Evolutionary conservation across 768 basidiomycete genomes (phyloP), one percentile per base, ranked within the genome.

Genomic region (Tylopilus sp.): DNA sequence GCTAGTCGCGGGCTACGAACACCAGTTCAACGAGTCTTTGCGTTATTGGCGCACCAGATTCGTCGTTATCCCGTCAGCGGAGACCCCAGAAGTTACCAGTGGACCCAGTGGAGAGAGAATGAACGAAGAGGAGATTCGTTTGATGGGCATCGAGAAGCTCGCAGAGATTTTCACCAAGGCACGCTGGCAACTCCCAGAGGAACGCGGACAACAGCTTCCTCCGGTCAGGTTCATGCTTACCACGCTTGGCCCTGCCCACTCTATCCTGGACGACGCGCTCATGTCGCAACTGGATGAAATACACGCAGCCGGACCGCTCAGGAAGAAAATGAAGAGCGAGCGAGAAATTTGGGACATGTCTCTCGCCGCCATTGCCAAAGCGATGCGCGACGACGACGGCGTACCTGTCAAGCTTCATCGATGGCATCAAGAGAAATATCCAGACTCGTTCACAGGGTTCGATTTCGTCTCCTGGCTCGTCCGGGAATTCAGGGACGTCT

Each of bases 41-140:
- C 83, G 90, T 42, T 96, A 96, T 62, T 97, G 96, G 92, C 81
- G 95, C 13, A 98, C 94, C 0, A 79, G 95, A 21, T 97, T 97
- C 67, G 79, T 98, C 24, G 84, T 99, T 19, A 89, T 99, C 26
- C 96, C 96, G 0, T 86, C 92, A 1, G 76, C 81, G 14, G 87
- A 91, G 33, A 78, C 83, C 54, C 92, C 81, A 4, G 72, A 76
- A 30, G 65, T 77, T 2, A 78, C 73, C 40, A 72, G 75, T 13
- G 83, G 85, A 0, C 78, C 87, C 0, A 78, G 79, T 2, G 88
- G 86, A 1, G 93, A 96, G 65, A 77, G 76, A 48, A 77, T 96
- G 45, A 83, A 85, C 59, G 90, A 92, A 28, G 91, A 94, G 68
- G 94, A 96, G 69, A 85, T 87, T 16, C 86, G 91, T 16, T 78